phyloP scores from a whole-genome alignment of 805 yeast genomes.

The Blastobotrys parvus region DNA sequence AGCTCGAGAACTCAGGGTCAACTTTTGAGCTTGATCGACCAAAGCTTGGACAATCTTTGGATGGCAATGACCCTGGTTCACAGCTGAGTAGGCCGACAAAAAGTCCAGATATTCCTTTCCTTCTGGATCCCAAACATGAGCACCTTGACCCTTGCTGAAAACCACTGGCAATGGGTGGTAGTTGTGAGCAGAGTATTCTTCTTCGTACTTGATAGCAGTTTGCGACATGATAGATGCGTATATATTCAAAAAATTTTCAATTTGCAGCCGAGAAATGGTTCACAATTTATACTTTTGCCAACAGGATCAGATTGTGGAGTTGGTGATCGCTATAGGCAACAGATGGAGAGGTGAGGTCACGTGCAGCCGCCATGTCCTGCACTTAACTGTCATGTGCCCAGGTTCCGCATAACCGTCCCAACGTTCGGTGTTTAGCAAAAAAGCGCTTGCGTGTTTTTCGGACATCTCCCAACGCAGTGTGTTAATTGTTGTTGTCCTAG shows the following conservation, averaged over 20 bases:
- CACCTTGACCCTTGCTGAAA: conserved; percentile 77
- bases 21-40: conserved; percentile 72
- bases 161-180: conserved; percentile 97
- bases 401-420: too few species aligned
- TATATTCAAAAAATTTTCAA: too few species aligned
- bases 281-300: conserved; percentile 3
- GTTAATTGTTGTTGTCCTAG: too few species aligned
- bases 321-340: conserved; percentile 15
- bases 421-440: too few species aligned
- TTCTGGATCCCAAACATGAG: conserved; percentile 97
- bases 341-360: conserved; percentile 10
- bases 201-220: conserved; percentile 60
- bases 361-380: conserved; percentile 10
- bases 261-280: not conserved
- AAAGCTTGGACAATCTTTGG: conserved; percentile 83
- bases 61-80: conserved; percentile 97
- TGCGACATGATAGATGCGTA: conserved; percentile 49
- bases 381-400: conserved; percentile 8
- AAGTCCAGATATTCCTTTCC: conserved; percentile 91
- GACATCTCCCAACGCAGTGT: too few species aligned
- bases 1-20: conserved; percentile 87
- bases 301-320: not conserved
- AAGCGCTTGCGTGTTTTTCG: too few species aligned
- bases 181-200: conserved; percentile 86
- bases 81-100: conserved; percentile 91